Evolutionary conservation across 129 eudicot genomes (phyloP), one percentile per base, ranked within the genome.

Genomic region (Scalesia atractyloides): DNA sequence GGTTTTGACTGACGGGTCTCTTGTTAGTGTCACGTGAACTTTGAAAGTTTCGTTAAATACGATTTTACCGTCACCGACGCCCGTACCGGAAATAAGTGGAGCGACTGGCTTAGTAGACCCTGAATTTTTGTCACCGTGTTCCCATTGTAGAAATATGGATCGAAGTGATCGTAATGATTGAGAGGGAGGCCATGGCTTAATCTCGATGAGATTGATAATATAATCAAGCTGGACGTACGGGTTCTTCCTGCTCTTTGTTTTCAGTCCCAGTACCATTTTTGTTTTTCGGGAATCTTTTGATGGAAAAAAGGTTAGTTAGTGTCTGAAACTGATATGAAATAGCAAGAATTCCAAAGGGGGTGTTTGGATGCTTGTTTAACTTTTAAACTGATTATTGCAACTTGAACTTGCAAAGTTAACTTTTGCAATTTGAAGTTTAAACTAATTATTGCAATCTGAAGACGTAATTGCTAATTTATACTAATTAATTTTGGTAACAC

Each of bases 141-240:
- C 91, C 98, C 96, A 92, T 65, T 87, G 95, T 50, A 92, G 81
- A 52, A 84, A 78, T 63, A 77, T 90, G 12, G 92, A 72, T 50
- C 96, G 88, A 61, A 87, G 82, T 19, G 84, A 82, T 63, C 84
- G 84, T 57, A 92, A 73, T 20, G 95, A 87, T 48, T 87, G 91
- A 24, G 96, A 87, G 11, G 98, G 95, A 19, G 98, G 96, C 98
- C 98, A 92, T 20, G 98, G 98, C 79, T 87, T 92, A 65, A 92
- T 84, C 83, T 89, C 98, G 68, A 83, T 79, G 63, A 92, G 57
- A 75, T 84, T 87, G 72, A 92, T 83, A 17, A 61, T 46, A 73
- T 82, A 89, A 48, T 92, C 92, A 11, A 89, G 75, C 60, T 89
- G 95, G 69, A 84, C 53, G 5, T 84, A 77, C 15, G 83, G 85